Conservation (phyloP, 2,329 filamentous ascomycete species). For the Penicillium sp. region DNA sequence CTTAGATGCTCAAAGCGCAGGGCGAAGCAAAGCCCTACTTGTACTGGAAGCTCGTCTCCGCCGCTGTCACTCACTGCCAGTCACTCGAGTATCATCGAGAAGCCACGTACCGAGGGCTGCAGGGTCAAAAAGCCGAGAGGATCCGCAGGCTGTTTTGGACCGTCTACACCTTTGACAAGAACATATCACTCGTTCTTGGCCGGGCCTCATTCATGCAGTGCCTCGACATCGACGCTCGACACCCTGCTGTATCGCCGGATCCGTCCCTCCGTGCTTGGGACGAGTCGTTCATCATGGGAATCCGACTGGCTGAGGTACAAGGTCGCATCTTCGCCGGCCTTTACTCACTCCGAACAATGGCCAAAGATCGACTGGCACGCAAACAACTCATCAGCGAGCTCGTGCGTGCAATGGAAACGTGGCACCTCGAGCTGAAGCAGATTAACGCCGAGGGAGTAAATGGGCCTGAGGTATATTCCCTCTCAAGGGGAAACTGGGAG, state of each 20-base stretch:
- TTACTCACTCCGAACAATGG: neutral
- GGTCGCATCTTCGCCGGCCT: neutral
- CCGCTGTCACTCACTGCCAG: neutral
- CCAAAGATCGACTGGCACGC: neutral
- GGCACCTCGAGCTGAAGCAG: neutral
- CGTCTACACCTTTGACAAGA: slow-evolving; percentile 7
- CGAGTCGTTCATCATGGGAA: neutral
- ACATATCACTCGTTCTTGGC: neutral
- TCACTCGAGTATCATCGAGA: neutral
- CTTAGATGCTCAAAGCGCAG: neutral
- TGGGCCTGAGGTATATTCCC: neutral
- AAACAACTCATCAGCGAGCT: neutral
- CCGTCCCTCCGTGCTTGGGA: neutral
- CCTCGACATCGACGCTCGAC: neutral
- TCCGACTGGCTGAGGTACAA: neutral
- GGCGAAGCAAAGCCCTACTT: neutral
- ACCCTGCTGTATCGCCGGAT: neutral
- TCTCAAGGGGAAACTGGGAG: neutral
- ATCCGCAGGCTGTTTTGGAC: slow-evolving; percentile 5
- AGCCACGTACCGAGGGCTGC: neutral
- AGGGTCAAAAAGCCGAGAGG: neutral
- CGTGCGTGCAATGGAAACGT: neutral
- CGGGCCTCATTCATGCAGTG: neutral
- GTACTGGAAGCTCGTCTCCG: neutral
- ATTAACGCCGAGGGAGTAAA: neutral